Evolutionary conservation across 1,284 basidiomycete genomes (phyloP).

Genomic region (Papiliotrema flavescens): DNA sequence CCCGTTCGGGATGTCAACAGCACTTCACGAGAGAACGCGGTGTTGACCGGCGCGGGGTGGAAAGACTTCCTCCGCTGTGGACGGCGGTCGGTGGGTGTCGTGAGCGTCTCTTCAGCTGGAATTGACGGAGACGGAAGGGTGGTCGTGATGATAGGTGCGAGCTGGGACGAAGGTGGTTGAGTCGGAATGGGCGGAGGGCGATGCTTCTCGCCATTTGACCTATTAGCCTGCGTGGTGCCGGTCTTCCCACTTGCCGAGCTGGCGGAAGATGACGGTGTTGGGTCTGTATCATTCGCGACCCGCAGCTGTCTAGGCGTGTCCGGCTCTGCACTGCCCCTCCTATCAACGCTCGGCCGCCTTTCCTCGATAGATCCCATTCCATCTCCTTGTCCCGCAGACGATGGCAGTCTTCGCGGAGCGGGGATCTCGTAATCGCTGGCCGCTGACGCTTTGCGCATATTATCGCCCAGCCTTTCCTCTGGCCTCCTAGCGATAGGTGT

Average conservation of each 20-base stretch:
- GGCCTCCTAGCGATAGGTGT: constrained; percentile 8
- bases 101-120: constrained; percentile 11
- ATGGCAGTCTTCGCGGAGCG: background rate
- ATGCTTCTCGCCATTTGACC: background rate
- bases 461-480: constrained; percentile 14
- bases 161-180: background rate
- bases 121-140: constrained; percentile 31
- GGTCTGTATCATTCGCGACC: background rate
- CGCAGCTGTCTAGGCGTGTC: background rate
- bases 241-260: too few species aligned
- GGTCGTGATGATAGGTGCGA: constrained; percentile 31
- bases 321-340: background rate
- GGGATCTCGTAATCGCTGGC: constrained; percentile 15
- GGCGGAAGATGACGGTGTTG: too few species aligned
- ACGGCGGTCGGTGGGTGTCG: constrained; percentile 5
- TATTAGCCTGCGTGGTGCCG: background rate
- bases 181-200: constrained; percentile 5
- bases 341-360: background rate
- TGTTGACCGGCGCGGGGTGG: constrained; percentile 43
- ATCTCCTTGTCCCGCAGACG: background rate
- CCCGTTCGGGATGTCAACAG: constrained; percentile 56
- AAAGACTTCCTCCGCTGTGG: constrained; percentile 43
- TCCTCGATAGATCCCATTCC: constrained; percentile 13
- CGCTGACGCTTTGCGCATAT: constrained; percentile 13
- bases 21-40: constrained; percentile 57